A percentile compares a stretch with the other conserved stretches of the same genome.
phyloP scores from a whole-genome alignment of 2,329 filamentous ascomycete species.

The Fonsecaea erecta region DNA sequence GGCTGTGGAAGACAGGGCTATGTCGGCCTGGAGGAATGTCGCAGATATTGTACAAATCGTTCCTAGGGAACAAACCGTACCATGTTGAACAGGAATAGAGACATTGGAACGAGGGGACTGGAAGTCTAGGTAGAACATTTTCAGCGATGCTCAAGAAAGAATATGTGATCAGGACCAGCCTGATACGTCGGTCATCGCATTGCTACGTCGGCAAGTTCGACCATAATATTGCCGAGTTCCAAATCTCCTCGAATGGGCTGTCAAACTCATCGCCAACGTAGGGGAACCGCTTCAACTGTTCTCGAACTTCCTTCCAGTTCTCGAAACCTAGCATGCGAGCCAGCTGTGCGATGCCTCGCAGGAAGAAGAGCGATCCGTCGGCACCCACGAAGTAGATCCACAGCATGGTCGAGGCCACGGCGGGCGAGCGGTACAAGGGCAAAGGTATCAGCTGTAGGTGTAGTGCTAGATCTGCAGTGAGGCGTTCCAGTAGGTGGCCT shows the following conservation, averaged over 20 bases:
- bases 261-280: conserved; percentile 2
- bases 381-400: conserved; percentile 1
- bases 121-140: too few relatives aligned
- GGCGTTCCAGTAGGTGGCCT: neutral
- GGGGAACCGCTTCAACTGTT: neutral
- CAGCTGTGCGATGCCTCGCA: neutral
- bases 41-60: too few relatives aligned
- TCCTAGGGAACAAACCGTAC: too few relatives aligned
- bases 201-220: neutral
- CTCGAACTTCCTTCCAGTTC: neutral
- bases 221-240: conserved; percentile 2
- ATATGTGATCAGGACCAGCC: neutral
- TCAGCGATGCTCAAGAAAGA: neutral
- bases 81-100: too few relatives aligned
- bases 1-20: too few relatives aligned
- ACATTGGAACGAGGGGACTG: too few relatives aligned
- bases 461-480: neutral
- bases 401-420: neutral
- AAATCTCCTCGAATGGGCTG: conserved; percentile 5
- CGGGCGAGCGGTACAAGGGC: neutral
- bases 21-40: too few relatives aligned
- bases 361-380: neutral
- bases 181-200: neutral
- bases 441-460: neutral
- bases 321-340: neutral